These are phyloP conservation scores for Yamadazyma laniorum DNA, from an alignment of 805 yeast genomes.

Conservation along the genomic window DNA sequence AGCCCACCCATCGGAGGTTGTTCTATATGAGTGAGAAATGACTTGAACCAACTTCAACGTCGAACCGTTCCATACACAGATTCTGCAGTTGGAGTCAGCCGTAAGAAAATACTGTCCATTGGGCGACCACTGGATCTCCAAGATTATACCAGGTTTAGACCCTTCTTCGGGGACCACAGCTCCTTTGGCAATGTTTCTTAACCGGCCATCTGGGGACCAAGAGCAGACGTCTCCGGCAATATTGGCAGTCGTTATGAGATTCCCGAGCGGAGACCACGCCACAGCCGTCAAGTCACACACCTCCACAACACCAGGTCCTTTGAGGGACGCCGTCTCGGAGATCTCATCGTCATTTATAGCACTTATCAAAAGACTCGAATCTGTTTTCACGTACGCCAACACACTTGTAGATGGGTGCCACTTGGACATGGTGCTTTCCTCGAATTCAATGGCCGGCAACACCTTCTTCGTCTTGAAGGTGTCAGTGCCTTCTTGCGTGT, in stretches of 20 bases:
- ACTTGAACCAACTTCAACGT: slow-evolving; percentile 34
- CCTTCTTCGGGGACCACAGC: slow-evolving; percentile 10
- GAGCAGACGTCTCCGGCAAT: slow-evolving; percentile 71
- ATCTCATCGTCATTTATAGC: slow-evolving; percentile 30
- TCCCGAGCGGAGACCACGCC: slow-evolving; percentile 70
- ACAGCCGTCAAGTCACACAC: slow-evolving; percentile 31
- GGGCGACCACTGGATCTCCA: slow-evolving; percentile 59
- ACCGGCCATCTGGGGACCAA: slow-evolving; percentile 73
- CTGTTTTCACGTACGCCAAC: slow-evolving; percentile 55
- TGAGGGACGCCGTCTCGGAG: slow-evolving; percentile 28
- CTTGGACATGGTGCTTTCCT: slow-evolving; percentile 44
- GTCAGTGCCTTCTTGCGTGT: not conserved
- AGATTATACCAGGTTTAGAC: slow-evolving; percentile 38
- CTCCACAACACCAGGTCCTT: slow-evolving; percentile 26
- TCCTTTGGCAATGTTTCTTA: slow-evolving; percentile 46
- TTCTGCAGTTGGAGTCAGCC: slow-evolving; percentile 45
- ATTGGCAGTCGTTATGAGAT: slow-evolving; percentile 58
- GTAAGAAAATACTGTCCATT: slow-evolving; percentile 56
- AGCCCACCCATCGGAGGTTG: slow-evolving; percentile 33
- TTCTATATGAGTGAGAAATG: slow-evolving; percentile 11
- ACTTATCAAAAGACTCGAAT: slow-evolving; percentile 46
- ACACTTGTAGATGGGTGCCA: slow-evolving; percentile 58
- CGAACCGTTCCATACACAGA: slow-evolving; percentile 63
- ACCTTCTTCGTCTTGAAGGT: slow-evolving; percentile 34
- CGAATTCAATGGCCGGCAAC: slow-evolving; percentile 35